A percentile compares a stretch with the other conserved stretches of the same genome.
Evolutionary conservation across 345 rosid species (phyloP).

Genomic region (Eucalyptus rudis): DNA sequence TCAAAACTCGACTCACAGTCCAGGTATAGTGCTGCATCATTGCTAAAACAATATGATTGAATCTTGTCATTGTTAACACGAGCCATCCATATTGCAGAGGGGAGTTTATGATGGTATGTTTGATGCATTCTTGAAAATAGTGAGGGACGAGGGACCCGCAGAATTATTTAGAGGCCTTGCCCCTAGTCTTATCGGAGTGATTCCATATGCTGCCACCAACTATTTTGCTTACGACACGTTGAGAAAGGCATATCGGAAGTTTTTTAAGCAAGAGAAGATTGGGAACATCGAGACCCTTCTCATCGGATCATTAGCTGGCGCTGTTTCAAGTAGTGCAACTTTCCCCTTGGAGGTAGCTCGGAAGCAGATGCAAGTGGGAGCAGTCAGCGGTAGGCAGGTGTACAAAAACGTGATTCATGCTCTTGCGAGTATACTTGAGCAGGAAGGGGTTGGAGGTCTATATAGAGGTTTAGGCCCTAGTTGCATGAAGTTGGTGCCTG

Average conservation of each 20-base stretch:
- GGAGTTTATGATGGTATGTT: slow-evolving; percentile 61
- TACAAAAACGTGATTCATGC: slow-evolving; percentile 86
- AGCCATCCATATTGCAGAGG: slow-evolving; percentile 40
- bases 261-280: slow-evolving; percentile 68
- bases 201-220: slow-evolving; percentile 90
- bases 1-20: slow-evolving; percentile 88
- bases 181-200: slow-evolving; percentile 93
- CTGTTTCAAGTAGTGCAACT: slow-evolving; percentile 86
- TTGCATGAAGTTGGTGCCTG: slow-evolving; percentile 95
- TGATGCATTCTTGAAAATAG: slow-evolving; percentile 73
- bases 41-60: neutral
- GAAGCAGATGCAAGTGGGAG: slow-evolving; percentile 98
- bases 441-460: slow-evolving; percentile 71
- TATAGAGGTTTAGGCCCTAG: slow-evolving; percentile 93
- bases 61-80: neutral
- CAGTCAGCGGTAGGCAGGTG: slow-evolving; percentile 74
- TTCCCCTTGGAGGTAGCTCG: slow-evolving; percentile 98
- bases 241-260: slow-evolving; percentile 53
- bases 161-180: slow-evolving; percentile 93
- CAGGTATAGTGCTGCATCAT: slow-evolving; percentile 30
- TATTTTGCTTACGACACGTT: slow-evolving; percentile 87
- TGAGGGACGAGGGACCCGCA: slow-evolving; percentile 67
- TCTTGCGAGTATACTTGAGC: slow-evolving; percentile 65
- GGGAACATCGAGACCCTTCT: slow-evolving; percentile 88
- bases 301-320: slow-evolving; percentile 87